Base-by-base conservation (phyloP, 306 rosid species). In the Casuarina equisetifolia region DNA sequence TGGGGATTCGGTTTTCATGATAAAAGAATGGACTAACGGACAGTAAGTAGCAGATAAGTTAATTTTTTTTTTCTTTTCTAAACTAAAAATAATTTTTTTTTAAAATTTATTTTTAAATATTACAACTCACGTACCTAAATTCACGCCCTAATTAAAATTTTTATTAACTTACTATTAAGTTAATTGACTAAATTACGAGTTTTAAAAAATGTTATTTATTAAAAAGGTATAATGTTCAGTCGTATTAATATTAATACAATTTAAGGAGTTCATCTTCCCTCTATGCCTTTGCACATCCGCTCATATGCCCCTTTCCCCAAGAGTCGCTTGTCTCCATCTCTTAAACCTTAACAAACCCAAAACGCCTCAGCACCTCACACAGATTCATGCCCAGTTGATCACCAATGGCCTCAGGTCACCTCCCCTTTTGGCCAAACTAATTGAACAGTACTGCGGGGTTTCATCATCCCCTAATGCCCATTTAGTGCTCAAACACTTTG, bases 371-470 rank as follows among this genome's bases (percentile, higher is more conserved):
- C 85, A 84, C 57, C 67, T 88, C 63, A 84, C 86, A 54, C 89
- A 86, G 84, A 79, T 82, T 7, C 96, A 90, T 69, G 89, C 94
- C 79, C 96, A 87, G 57, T 70, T 92, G 76, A 85, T 90, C 59
- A 82, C 80, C 68, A 90, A 81, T 64, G 91, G 91, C 57, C 80
- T 88, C 68, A 84, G 86, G 69, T 82, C 87, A 2, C 85, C 86
- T n/a, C 17, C 85, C 70, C 68, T 82, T 17, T 76, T 69, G 15
- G 91, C 92, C 82, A 87, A 84, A 72, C 78, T 92, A 66, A 89
- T 92, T 36, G 78, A 85, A 73, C 89, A 75, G 50, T 89, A 85
- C 59, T 89, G 83, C 63, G 46, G 36, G 66, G 78, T 84, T 10
- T 71, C 85, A 32, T 17, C 45, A 48, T 51, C 76, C 78, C 85